A percentile compares a stretch with the other conserved stretches of the same genome.
These are phyloP conservation scores for Pichia sp. DNA, from an alignment of 1,139 yeast genomes.

Conservation along the genomic window DNA sequence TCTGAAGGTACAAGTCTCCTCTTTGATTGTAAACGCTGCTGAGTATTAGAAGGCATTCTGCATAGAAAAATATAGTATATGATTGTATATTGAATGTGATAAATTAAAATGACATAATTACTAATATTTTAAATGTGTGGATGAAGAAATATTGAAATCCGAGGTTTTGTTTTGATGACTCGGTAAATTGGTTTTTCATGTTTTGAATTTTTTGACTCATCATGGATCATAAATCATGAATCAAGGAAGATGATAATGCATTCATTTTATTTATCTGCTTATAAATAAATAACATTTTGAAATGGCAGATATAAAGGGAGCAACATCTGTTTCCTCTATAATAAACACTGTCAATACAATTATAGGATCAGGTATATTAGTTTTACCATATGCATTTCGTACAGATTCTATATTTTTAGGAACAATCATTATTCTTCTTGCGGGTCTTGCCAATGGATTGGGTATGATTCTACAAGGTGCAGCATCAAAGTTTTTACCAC, in stretches of 20 bases:
- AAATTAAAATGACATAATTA: too few species aligned
- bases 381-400: constrained; percentile 84
- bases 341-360: constrained; percentile 65
- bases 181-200: too few species aligned
- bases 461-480: constrained; percentile 79
- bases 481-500: constrained; percentile 61
- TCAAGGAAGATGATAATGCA: too few species aligned
- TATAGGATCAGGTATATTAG: constrained; percentile 87
- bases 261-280: too few species aligned
- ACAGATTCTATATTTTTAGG: constrained; percentile 83
- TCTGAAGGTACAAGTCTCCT: constrained; percentile 33
- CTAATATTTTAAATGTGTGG: too few species aligned
- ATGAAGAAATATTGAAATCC: too few species aligned
- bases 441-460: constrained; percentile 72
- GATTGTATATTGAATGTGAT: too few species aligned
- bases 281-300: too few species aligned
- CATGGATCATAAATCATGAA: too few species aligned
- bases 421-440: constrained; percentile 52
- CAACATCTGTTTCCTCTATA: constrained; percentile 26
- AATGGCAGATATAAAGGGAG: constrained; percentile 13
- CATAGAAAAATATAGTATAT: too few species aligned
- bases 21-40: constrained; percentile 19
- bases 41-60: neutral
- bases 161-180: too few species aligned
- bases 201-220: too few species aligned